phyloP scores from a whole-genome alignment of 768 basidiomycete species.

The Phlegmacium glaucopus region DNA sequence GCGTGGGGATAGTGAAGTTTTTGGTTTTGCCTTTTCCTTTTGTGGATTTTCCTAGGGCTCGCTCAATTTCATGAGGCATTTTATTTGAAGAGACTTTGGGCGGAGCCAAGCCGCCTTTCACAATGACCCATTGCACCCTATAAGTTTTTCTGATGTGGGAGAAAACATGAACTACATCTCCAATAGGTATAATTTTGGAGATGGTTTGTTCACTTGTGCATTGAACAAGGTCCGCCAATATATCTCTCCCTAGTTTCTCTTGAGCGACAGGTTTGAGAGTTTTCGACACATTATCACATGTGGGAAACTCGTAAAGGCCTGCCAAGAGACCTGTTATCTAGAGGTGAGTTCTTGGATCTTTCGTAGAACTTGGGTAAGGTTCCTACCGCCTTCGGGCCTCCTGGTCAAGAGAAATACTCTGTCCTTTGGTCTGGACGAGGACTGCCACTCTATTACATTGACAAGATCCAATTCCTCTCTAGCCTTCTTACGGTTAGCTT shows the following conservation, averaged over 20 bases:
- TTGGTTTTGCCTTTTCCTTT: slow-evolving; percentile 8
- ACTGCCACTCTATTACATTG: slow-evolving; percentile 80
- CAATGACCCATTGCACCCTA: slow-evolving; percentile 65
- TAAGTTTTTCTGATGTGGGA: slow-evolving; percentile 91
- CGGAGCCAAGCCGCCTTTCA: slow-evolving; percentile 52
- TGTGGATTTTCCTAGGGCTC: slow-evolving; percentile 8
- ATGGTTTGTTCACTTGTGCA: slow-evolving; percentile 24
- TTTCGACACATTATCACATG: slow-evolving; percentile 50
- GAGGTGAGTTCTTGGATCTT: slow-evolving; percentile 4
- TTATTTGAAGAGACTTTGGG: slow-evolving; percentile 28
- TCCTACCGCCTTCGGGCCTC: slow-evolving; percentile 77
- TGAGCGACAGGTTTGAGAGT: slow-evolving; percentile 38
- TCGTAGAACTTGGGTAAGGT: slow-evolving; percentile 4
- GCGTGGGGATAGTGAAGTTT: slow-evolving; percentile 3
- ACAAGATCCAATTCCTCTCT: slow-evolving; percentile 85
- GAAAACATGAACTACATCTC: slow-evolving; percentile 78
- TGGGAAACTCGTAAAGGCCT: slow-evolving; percentile 86
- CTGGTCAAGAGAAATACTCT: slow-evolving; percentile 75
- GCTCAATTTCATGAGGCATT: slow-evolving; percentile 2
- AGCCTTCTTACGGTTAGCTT: slow-evolving; percentile 74
- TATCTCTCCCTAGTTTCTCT: slow-evolving; percentile 29
- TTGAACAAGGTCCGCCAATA: slow-evolving; percentile 40
- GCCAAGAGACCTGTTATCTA: slow-evolving; percentile 73
- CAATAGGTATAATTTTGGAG: slow-evolving; percentile 45
- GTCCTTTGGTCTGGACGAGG: slow-evolving; percentile 25